Evolutionary conservation across 2,329 filamentous ascomycete genomes (phyloP).

Genomic region (Trichophyton schoenleinii): DNA sequence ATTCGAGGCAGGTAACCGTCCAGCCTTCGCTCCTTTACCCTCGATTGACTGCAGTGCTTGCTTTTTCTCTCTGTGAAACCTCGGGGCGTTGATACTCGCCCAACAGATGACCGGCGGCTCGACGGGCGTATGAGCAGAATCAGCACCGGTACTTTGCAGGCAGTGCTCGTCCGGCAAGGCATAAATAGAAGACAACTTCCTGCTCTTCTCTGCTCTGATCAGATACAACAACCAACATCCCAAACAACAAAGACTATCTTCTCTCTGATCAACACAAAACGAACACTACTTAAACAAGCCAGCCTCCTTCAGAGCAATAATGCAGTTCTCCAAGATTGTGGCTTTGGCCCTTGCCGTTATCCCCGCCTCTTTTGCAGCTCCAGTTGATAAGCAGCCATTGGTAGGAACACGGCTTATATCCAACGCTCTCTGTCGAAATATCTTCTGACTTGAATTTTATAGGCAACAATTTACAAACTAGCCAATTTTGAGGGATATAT

Average conservation of each 20-base stretch:
- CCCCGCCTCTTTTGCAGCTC: neutral
- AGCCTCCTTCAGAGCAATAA: neutral
- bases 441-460: neutral
- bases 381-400: neutral
- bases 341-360: neutral
- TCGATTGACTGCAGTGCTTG: neutral
- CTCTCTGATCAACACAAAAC: neutral
- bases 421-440: neutral
- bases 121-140: neutral
- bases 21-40: too few species aligned
- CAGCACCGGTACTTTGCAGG: neutral
- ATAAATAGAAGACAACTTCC: neutral
- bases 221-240: neutral
- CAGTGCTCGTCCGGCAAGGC: neutral
- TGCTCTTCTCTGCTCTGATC: neutral
- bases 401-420: neutral
- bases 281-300: too few species aligned
- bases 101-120: neutral
- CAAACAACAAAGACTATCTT: neutral
- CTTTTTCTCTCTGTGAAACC: slow-evolving; percentile 2
- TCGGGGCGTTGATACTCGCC: neutral
- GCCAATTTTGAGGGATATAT: neutral
- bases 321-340: neutral
- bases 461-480: slow-evolving; percentile 1
- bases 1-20: neutral